phyloP scores from a whole-genome alignment of 139 green algal genomes.

The Dunaliella primolecta region DNA sequence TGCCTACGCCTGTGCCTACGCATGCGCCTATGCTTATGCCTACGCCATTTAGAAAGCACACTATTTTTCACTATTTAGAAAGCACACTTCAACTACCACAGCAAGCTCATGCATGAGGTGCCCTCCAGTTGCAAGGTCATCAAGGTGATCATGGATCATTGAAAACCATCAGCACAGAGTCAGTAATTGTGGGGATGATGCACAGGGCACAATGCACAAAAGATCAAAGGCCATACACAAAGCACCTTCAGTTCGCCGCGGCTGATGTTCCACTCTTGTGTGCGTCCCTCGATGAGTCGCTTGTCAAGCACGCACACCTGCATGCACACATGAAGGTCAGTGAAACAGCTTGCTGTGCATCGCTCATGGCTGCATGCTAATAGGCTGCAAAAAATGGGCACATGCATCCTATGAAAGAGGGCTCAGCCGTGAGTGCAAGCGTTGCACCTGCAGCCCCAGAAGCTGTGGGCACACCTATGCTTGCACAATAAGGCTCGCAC shows the following conservation, averaged over 20 bases:
- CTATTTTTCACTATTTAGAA: too few relatives aligned
- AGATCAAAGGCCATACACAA: too few relatives aligned
- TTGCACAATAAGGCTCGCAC: background rate
- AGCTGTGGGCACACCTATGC: background rate
- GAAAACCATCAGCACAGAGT: too few relatives aligned
- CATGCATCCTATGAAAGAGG: background rate
- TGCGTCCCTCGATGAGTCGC: conserved; percentile 46
- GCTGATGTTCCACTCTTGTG: conserved; percentile 81
- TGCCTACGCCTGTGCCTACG: too few relatives aligned
- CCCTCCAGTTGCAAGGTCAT: too few relatives aligned
- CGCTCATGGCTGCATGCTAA: background rate
- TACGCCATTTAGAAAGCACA: too few relatives aligned
- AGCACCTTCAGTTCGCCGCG: conserved; percentile 56
- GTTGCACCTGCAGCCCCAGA: background rate
- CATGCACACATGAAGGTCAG: background rate
- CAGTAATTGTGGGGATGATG: too few relatives aligned
- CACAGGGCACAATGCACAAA: too few relatives aligned
- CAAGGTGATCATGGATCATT: too few relatives aligned
- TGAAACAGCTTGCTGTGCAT: background rate
- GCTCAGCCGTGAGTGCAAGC: background rate
- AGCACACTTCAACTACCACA: too few relatives aligned
- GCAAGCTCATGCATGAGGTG: too few relatives aligned
- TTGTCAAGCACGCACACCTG: conserved; percentile 64
- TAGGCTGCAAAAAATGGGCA: background rate
- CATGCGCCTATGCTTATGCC: too few relatives aligned